A percentile compares a stretch with the other conserved stretches of the same genome.
Evolutionary conservation across 2,329 filamentous ascomycete species (phyloP).

Genomic region (Parastagonospora avenae): DNA sequence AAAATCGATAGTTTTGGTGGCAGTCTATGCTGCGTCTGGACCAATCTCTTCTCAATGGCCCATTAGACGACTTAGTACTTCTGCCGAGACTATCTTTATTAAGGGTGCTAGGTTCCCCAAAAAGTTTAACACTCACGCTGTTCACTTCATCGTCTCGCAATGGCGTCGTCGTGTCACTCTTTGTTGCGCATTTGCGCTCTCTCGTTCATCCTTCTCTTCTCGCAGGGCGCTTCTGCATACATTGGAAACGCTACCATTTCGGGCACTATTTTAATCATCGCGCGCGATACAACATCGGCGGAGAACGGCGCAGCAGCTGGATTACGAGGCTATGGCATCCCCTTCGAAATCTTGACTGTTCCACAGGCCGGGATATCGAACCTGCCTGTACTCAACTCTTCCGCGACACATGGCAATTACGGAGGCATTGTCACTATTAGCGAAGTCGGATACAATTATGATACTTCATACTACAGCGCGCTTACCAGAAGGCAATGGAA

Average conservation of each 20-base stretch:
- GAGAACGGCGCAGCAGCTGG: conserved; percentile 59
- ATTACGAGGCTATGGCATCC: conserved; percentile 66
- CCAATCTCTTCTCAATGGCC: conserved; percentile 24
- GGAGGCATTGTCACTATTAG: conserved; percentile 63
- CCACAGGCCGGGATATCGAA: conserved; percentile 55
- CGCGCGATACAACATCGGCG: conserved; percentile 57
- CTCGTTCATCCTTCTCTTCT: conserved; percentile 26
- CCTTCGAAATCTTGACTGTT: conserved; percentile 61
- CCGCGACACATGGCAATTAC: conserved; percentile 59
- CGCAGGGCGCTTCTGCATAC: conserved; percentile 22
- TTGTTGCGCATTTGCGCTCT: conserved; percentile 32
- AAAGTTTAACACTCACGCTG: conserved; percentile 22
- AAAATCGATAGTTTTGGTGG: conserved; percentile 39
- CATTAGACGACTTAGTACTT: conserved; percentile 30
- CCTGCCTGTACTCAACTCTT: conserved; percentile 60
- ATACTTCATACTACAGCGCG: conserved; percentile 56
- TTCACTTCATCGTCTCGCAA: conserved; percentile 24
- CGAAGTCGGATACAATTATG: conserved; percentile 62
- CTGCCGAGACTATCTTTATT: conserved; percentile 41
- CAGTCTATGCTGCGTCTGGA: conserved; percentile 33
- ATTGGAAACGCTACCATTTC: conserved; percentile 35
- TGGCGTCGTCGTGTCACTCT: conserved; percentile 30
- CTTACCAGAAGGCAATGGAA: conserved; percentile 63
- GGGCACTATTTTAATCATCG: conserved; percentile 62
- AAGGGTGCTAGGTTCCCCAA: conserved; percentile 30